Conservation (phyloP, 1,284 basidiomycete genomes). For the Papiliotrema fonsecae region DNA sequence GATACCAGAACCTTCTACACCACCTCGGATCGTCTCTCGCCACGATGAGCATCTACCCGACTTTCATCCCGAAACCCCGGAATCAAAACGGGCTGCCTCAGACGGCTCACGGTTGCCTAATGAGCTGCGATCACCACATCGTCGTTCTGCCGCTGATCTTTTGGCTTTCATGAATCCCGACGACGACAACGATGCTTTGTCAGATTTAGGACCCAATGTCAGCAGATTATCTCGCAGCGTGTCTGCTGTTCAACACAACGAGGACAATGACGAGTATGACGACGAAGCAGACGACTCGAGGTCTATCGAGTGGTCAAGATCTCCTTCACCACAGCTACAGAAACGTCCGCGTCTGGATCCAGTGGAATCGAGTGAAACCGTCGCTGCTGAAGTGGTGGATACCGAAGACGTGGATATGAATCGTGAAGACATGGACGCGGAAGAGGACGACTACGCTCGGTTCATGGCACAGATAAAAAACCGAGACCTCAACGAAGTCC, state of each 20-base stretch:
- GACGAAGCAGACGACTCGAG: slow-evolving; percentile 25
- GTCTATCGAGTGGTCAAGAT: slow-evolving; percentile 43
- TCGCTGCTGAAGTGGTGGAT: slow-evolving; percentile 22
- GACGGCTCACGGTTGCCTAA: neutral
- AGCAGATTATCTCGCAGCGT: neutral
- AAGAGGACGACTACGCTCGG: slow-evolving; percentile 84
- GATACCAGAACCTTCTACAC: slow-evolving; percentile 3
- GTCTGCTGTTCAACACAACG: slow-evolving; percentile 1
- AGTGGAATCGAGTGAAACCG: slow-evolving; percentile 16
- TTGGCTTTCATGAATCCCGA: slow-evolving; percentile 2
- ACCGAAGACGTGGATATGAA: slow-evolving; percentile 58
- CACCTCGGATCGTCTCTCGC: slow-evolving; percentile 6
- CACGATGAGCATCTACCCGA: slow-evolving; percentile 5
- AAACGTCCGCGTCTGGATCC: slow-evolving; percentile 18
- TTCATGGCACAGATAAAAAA: slow-evolving; percentile 88
- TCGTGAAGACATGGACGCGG: slow-evolving; percentile 60
- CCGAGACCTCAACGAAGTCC: slow-evolving; percentile 70
- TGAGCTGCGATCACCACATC: slow-evolving; percentile 4
- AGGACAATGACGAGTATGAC: slow-evolving; percentile 10
- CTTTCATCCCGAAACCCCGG: slow-evolving; percentile 6
- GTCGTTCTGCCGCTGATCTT: neutral
- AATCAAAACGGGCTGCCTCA: neutral
- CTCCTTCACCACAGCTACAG: slow-evolving; percentile 36
- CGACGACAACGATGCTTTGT: slow-evolving; percentile 1
- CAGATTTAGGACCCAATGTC: neutral